phyloP scores from a whole-genome alignment of 805 yeast species.

The Saturnispora kantuleensis region DNA sequence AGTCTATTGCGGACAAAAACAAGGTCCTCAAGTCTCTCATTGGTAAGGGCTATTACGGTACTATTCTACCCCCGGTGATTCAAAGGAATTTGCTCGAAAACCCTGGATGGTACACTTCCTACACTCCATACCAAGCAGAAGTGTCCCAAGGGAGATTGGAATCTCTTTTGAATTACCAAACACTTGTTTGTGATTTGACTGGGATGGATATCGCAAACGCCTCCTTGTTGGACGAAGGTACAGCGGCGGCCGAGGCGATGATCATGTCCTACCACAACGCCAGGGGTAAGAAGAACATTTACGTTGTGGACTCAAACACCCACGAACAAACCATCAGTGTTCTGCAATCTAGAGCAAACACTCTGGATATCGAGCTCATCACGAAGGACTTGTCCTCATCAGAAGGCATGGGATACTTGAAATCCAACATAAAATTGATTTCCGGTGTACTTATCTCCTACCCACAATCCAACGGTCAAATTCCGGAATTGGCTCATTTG shows the following conservation, averaged over 20 bases:
- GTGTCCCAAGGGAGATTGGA: conserved; percentile 95
- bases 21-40: conserved; percentile 64
- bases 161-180: conserved; percentile 82
- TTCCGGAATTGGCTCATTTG: conserved; percentile 40
- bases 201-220: conserved; percentile 95
- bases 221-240: conserved; percentile 89
- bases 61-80: conserved; percentile 81
- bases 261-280: conserved; percentile 60
- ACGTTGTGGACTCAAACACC: conserved; percentile 62
- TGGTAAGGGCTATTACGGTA: conserved; percentile 93
- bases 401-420: conserved; percentile 29
- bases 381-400: conserved; percentile 43
- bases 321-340: conserved; percentile 86
- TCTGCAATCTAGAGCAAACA: conserved; percentile 65
- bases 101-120: conserved; percentile 98
- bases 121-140: conserved; percentile 98
- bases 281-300: conserved; percentile 58
- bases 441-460: conserved; percentile 87
- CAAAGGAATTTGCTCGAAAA: conserved; percentile 86
- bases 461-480: conserved; percentile 78
- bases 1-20: conserved; percentile 65
- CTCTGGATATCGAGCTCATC: conserved; percentile 56
- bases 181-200: conserved; percentile 82
- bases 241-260: conserved; percentile 98
- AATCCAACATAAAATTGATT: conserved; percentile 28